Base-by-base conservation (phyloP, 2,329 filamentous ascomycete genomes). In the Aureobasidium zeae region DNA sequence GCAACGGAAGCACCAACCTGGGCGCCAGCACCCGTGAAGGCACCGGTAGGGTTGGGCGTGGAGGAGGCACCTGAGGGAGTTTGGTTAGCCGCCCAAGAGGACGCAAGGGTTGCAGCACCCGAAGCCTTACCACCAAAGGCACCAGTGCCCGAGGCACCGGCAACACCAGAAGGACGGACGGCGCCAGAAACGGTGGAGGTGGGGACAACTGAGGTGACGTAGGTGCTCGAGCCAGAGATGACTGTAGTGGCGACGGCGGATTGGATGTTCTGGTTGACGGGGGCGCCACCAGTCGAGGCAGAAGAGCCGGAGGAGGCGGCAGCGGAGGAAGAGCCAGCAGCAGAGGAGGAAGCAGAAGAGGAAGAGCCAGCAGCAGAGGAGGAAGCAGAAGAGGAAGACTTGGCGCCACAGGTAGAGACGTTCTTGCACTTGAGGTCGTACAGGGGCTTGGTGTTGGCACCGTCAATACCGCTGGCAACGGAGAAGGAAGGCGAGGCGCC, bases 401-500 rank as follows among this genome's bases (percentile, higher is more conserved):
- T 29, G 31, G 39, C 39, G 13, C 39, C 39, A 24, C 39, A 44
- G n/a, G 22, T 28, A 28, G 31, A 35, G 39, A 25, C 39, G 31
- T 44, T 44, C 13, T 31, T 22, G 67, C 78, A 84, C 35, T 72
- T 73, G 44, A 83, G 72, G 47, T 83, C 74, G 58, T 72, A 83
- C 22, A 81, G 64, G 15, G 79, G 76, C 35, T 65, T 74, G 49
- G 64, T 67, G 53, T 52, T 65, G 51, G 79, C 39, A 29, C 39
- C 39, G 24, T 44, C 59, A 33, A 66, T 60, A 44, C 66, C 66
- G 49, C 76, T 76, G 46, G 84, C 67, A 52, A 89, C 66, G 41
- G 83, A 83, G 55, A 88, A 89, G 57, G 74, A 79, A 29, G 82
- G 81, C 64, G 68, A 74, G 29, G 39, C 50, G 20, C 47, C 46